These are phyloP conservation scores for Penicillium sp. DNA, from an alignment of 2,329 filamentous ascomycete genomes.

Conservation along the genomic window DNA sequence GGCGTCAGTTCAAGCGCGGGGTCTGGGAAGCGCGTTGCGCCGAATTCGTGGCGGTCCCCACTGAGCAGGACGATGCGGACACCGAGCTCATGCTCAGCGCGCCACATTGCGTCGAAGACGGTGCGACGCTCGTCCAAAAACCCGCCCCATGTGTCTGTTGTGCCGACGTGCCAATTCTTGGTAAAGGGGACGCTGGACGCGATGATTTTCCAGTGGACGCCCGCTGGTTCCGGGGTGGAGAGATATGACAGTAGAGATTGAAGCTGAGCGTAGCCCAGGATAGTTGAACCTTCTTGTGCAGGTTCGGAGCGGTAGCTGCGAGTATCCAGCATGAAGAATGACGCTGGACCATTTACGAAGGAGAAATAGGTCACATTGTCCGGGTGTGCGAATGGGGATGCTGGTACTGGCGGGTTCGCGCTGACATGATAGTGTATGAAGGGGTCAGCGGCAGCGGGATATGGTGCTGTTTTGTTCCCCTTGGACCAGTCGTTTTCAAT, in stretches of 20 bases:
- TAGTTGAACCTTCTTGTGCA: slow-evolving; percentile 68
- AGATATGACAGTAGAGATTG: slow-evolving; percentile 80
- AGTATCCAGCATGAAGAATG: slow-evolving; percentile 94
- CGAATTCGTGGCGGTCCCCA: slow-evolving; percentile 96
- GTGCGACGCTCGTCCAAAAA: slow-evolving; percentile 79
- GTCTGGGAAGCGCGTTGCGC: slow-evolving; percentile 75
- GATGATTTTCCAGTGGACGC: slow-evolving; percentile 91
- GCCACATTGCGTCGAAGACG: slow-evolving; percentile 92
- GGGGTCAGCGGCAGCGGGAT: slow-evolving; percentile 77
- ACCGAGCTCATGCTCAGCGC: slow-evolving; percentile 70
- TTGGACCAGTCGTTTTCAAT: slow-evolving; percentile 90
- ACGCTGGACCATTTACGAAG: slow-evolving; percentile 86
- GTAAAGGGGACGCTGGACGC: slow-evolving; percentile 92
- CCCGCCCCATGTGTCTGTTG: slow-evolving; percentile 90
- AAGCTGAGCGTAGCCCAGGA: slow-evolving; percentile 82
- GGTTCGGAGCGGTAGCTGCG: slow-evolving; percentile 74
- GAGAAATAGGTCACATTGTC: slow-evolving; percentile 79
- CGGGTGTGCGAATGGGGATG: slow-evolving; percentile 55
- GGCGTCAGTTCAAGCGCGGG: slow-evolving; percentile 29
- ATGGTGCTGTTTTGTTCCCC: slow-evolving; percentile 78
- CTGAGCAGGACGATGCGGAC: slow-evolving; percentile 82
- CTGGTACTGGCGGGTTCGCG: slow-evolving; percentile 73
- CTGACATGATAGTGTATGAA: slow-evolving; percentile 85
- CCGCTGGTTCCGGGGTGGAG: slow-evolving; percentile 69
- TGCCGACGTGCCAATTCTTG: slow-evolving; percentile 93